Evolutionary conservation across 768 basidiomycete genomes (phyloP).

Genomic region (Phaffia tasmanica): DNA sequence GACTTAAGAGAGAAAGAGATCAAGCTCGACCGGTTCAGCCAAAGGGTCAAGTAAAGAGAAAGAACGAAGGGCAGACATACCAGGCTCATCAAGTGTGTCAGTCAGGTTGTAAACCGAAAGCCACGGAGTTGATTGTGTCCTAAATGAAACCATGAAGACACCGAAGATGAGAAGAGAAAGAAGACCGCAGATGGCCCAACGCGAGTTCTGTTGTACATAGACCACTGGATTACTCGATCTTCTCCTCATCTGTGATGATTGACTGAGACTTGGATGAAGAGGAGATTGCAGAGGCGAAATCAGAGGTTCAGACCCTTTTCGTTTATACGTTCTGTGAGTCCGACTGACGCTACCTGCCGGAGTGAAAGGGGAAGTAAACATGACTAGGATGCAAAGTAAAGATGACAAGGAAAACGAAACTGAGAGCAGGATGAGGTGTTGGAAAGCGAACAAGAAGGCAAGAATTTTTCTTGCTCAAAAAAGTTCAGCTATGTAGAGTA

Average conservation of each 20-base stretch:
- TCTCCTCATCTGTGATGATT: not conserved
- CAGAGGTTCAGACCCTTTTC: slow-evolving; percentile 7
- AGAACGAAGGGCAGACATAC: not conserved
- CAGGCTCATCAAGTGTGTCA: not conserved
- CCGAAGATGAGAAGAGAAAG: not conserved
- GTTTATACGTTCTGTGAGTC: not conserved
- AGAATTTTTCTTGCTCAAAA: no score
- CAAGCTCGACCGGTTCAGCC: not conserved
- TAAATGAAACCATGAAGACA: not conserved
- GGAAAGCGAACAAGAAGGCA: no score
- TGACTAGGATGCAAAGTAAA: no score
- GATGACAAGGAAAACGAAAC: no score
- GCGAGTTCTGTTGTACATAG: not conserved
- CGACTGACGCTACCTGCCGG: no score
- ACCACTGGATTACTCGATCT: slow-evolving; percentile 4
- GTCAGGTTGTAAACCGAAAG: not conserved
- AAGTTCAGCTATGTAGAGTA: no score
- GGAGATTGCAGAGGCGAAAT: slow-evolving; percentile 3
- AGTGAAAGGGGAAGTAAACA: no score
- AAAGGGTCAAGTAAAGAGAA: not conserved
- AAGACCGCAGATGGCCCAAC: not conserved
- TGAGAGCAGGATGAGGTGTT: no score
- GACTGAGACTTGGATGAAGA: not conserved
- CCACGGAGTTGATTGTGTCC: not conserved
- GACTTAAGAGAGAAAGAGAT: not conserved